Evolutionary conservation across 2,329 filamentous ascomycete species (phyloP), one percentile per base, ranked within the genome.

Genomic region (Microdochium trichocladiopsis): DNA sequence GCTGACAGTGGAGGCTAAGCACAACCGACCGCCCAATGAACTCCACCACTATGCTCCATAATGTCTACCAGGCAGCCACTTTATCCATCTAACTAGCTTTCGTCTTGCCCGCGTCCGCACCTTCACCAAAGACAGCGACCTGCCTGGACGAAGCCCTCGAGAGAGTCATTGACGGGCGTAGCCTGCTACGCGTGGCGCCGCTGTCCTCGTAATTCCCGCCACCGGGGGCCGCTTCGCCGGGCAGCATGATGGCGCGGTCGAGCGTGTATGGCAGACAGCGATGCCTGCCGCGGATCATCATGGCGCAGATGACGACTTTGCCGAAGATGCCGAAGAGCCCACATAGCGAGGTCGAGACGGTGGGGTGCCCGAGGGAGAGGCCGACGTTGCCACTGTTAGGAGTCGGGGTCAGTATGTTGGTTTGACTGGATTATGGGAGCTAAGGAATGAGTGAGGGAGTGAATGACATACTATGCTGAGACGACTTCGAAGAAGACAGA

Each of bases 241-340:
- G 37, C 41, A 70, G 52, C 47, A 65, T 61, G 25, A 70, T 66
- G 16, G 68, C 67, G 2, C 64, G 62, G 50, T 70, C 68, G 3
- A 71, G 58, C 1, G 59, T 51, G 41, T 69, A 68, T 0, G 67
- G 67, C 10, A 71, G 57, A 1, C 64, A 64, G 1, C 68, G 62
- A 45, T 71, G 68, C 1, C 68, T 63, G 2, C 68, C 68, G 16
- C 68, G 63, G 23, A 70, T 61, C 68, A 71, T 71, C 63, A 68
- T 67, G 33, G 61, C 60, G 49, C 67, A 69, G n/a, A 71, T 59
- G 45, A 71, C 59, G 1, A 71, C 51, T 53, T 71, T 71, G 55
- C 67, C 63, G 25, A 67, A 66, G 0, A 57, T 63, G 1, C 57
- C 57, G n/a, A 69, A 67, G 41, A 63, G 50, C 14, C 62, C 65